Base-by-base conservation (phyloP, 345 rosid species). In the Jatropha curcas region DNA sequence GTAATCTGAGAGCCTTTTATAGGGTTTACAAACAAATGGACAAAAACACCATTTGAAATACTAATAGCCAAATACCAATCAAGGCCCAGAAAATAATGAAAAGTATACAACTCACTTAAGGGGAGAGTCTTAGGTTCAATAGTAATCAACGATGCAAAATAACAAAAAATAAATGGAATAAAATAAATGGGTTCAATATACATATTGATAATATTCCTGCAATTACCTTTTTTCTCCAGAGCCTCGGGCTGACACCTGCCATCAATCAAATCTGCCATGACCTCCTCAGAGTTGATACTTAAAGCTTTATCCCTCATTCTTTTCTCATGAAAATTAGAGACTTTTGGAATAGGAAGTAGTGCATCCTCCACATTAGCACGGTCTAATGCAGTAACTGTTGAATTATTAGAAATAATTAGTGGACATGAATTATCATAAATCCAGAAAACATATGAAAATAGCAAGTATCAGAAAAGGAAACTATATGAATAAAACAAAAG, bases 301-400 rank as follows among this genome's bases (percentile, higher is more conserved):
- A 76, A 69, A 65, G 64, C 67, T 75, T 60, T 69, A 64, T 80
- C 74, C 56, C 70, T 81, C 72, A 73, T 75, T 70, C 75, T 83
- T 55, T 78, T 79, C 64, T 82, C 85, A 30, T 46, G 72, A 72
- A 82, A 58, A 81, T 88, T 84, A 73, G 86, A 82, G 75, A 85
- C 63, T 75, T 80, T 85, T 63, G 94, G 84, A 52, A 89, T 77
- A 61, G 97, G 97, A 76, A 87, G 88, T 39, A 82, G 50, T 20
- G 98, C 97, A 80, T 88, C 97, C 83, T 95, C 96, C 35, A 94
- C 94, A 84, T 89, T 82, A 53, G 97, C 87, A 72, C 98, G 89
- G 77, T 95, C 99, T 74, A 95, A 72, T 67, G 98, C 94, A 62
- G 88, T 86, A 50, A 91, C 99, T 95, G 85, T 71, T 52, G 51